Evolutionary conservation across 768 basidiomycete species (phyloP), one percentile per base, ranked within the genome.

Genomic region (Leccinum incarnatum): DNA sequence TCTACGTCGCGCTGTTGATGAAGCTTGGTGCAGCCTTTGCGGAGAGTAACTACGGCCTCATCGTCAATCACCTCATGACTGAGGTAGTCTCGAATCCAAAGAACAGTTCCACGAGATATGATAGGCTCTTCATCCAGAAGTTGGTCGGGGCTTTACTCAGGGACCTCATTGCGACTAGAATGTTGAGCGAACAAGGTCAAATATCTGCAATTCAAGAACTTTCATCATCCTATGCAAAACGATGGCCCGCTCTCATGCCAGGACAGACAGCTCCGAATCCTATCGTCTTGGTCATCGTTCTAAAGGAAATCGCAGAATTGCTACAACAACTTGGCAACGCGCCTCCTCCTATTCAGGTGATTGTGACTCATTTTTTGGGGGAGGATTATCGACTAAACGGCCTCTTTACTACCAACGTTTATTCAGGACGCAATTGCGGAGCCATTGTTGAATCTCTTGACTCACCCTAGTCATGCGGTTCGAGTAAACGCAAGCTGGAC

Each of bases 201-300:
- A 95, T 98, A 49, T 78, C 79, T 27, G 95, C 95, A 2, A 91
- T 97, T 34, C 87, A 91, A 65, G 95, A 97, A 63, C 76, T 97
- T 45, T 86, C 91, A 0, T 86, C 79, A 36, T 78, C 82, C 4
- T 97, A 93, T 70, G 76, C 97, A 59, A 93, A 91, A 72, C 83
- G 92, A 54, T 98, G 94, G 93, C 94, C 95, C 1, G 89, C 93
- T 0, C 83, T 96, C 74, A 87, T 98, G 82, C 93, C 93, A 10
- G 93, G 92, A 7, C 88, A 92, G 62, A 76, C 77, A 19, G 82
- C 88, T 0, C 91, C 94, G 0, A 77, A 75, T 36, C 81, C 89
- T 6, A 69, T 83, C 1, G 83, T 91, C 1, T 77, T 98, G 6
- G 81, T 86, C 2, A 80, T 95, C 30, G 87, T 85, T 6, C 76